These are phyloP conservation scores for Pseudopithomyces chartarum DNA, from an alignment of 2,329 filamentous ascomycete species.

Conservation along the genomic window DNA sequence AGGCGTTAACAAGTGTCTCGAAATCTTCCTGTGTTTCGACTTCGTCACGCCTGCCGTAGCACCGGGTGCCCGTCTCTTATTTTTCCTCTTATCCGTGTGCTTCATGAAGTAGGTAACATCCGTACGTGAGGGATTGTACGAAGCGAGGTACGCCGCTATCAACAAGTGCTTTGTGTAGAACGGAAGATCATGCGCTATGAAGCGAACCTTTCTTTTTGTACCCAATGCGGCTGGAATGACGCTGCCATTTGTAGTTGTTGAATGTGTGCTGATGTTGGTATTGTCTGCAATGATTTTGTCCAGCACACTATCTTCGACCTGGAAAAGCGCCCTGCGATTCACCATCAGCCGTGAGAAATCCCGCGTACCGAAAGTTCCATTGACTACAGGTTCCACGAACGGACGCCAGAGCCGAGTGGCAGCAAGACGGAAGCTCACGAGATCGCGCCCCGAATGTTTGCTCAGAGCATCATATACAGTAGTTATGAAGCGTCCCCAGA, in stretches of 20 bases:
- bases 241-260: neutral
- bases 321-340: conserved; percentile 69
- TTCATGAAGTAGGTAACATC: conserved; percentile 79
- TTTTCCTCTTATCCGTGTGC: conserved; percentile 58
- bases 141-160: conserved; percentile 78
- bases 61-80: conserved; percentile 48
- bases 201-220: conserved; percentile 17
- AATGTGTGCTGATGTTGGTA: neutral
- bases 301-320: conserved; percentile 72
- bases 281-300: conserved; percentile 58
- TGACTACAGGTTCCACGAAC: conserved; percentile 78
- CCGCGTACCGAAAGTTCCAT: conserved; percentile 73
- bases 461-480: conserved; percentile 87
- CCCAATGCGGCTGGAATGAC: conserved; percentile 12
- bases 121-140: conserved; percentile 76
- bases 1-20: conserved; percentile 76
- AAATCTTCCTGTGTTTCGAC: conserved; percentile 70
- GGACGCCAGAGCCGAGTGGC: conserved; percentile 80
- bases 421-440: conserved; percentile 72
- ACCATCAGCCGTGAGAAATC: conserved; percentile 87
- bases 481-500: conserved; percentile 80
- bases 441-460: conserved; percentile 78
- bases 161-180: conserved; percentile 76
- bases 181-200: conserved; percentile 60
- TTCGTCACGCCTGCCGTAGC: conserved; percentile 16